These are phyloP conservation scores for Coemansia sp. DNA, from an alignment of 192 early-diverging fungal genomes.

Conservation along the genomic window DNA sequence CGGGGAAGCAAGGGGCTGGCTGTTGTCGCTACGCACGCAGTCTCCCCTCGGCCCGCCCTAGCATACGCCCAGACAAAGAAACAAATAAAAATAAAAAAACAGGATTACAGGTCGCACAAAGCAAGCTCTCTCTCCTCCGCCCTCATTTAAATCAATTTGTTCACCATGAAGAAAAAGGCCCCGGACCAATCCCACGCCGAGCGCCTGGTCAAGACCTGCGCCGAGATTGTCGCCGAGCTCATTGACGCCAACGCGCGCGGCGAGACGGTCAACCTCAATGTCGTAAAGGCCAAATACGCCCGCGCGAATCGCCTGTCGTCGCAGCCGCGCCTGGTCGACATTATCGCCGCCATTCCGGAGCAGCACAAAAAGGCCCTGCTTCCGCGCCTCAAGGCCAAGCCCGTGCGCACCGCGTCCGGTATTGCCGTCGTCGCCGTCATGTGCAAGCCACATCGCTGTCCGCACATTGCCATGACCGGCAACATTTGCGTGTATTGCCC, in stretches of 20 bases:
- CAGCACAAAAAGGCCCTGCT: conserved; percentile 79
- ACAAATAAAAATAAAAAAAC: background rate
- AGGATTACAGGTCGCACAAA: background rate
- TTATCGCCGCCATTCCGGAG: conserved; percentile 97
- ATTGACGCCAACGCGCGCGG: conserved; percentile 61
- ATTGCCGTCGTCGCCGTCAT: conserved; percentile 48
- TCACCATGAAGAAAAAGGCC: conserved; percentile 37
- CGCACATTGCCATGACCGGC: conserved; percentile 98
- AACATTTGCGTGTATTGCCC: conserved; percentile 99
- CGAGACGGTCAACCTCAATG: conserved; percentile 84
- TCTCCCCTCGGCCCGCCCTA: background rate
- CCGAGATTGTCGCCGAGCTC: conserved; percentile 89
- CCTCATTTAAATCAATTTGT: background rate
- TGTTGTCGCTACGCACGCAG: no score
- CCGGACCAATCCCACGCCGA: conserved; percentile 54
- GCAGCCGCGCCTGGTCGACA: conserved; percentile 94
- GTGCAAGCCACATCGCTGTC: conserved; percentile 87
- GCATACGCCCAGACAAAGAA: background rate
- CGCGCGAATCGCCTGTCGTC: conserved; percentile 68
- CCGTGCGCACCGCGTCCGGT: conserved; percentile 82
- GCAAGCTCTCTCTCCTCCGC: background rate
- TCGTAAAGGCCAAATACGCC: conserved; percentile 71
- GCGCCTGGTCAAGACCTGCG: conserved; percentile 78
- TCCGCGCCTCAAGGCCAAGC: conserved; percentile 89
- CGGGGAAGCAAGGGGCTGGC: no score